Evolutionary conservation across 2,329 filamentous ascomycete species (phyloP).

Genomic region (Mariannaea elegans): DNA sequence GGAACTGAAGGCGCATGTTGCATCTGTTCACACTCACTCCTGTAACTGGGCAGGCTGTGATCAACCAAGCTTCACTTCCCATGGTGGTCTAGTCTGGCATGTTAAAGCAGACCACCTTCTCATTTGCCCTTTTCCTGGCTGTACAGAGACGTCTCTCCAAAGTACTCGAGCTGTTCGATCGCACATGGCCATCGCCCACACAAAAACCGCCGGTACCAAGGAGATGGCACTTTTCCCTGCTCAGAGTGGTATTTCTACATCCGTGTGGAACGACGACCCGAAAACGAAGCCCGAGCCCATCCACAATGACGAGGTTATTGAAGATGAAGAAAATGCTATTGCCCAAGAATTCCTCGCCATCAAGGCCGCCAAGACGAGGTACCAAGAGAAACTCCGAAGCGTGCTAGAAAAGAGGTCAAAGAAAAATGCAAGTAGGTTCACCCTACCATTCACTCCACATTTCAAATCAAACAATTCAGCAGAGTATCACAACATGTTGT

Average conservation of each 20-base stretch:
- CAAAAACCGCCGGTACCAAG: conserved; percentile 30
- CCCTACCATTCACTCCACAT: neutral
- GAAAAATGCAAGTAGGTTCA: conserved; percentile 39
- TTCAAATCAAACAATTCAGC: neutral
- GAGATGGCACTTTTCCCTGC: conserved; percentile 40
- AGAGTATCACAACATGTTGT: neutral
- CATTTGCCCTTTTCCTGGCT: conserved; percentile 51
- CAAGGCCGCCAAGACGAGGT: conserved; percentile 46
- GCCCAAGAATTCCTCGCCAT: conserved; percentile 34
- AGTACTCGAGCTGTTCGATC: conserved; percentile 46
- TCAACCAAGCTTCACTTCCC: conserved; percentile 47
- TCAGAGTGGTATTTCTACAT: neutral
- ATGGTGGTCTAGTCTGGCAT: conserved; percentile 52
- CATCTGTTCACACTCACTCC: conserved; percentile 42
- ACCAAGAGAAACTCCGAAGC: conserved; percentile 45
- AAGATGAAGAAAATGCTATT: neutral
- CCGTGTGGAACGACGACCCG: neutral
- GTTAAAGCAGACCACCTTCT: conserved; percentile 55
- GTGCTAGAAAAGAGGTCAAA: conserved; percentile 48
- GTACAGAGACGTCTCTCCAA: conserved; percentile 48
- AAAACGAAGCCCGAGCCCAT: neutral
- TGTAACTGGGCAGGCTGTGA: conserved; percentile 54
- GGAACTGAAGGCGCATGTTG: conserved; percentile 38
- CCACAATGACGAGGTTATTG: neutral
- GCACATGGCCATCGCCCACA: conserved; percentile 50